phyloP scores from a whole-genome alignment of 768 basidiomycete genomes.

The Naematelia aurantialba region DNA sequence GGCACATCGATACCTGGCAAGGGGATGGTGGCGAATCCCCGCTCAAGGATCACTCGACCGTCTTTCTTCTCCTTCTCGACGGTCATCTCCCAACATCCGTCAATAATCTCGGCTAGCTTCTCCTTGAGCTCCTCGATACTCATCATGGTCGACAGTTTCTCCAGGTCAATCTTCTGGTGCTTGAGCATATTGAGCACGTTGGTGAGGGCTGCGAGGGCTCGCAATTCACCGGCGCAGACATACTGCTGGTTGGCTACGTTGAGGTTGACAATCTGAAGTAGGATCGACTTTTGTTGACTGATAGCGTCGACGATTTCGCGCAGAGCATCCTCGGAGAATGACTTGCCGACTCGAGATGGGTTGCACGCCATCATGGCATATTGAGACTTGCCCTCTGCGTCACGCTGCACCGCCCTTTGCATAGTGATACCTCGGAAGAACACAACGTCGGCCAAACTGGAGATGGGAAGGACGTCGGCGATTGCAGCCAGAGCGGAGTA shows the following conservation, averaged over 20 bases:
- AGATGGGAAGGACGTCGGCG: slow-evolving; percentile 91
- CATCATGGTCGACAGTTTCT: slow-evolving; percentile 80
- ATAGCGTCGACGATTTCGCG: slow-evolving; percentile 95
- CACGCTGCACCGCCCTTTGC: slow-evolving; percentile 98
- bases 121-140: slow-evolving; percentile 90
- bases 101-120: slow-evolving; percentile 88
- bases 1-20: slow-evolving; percentile 97
- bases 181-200: slow-evolving; percentile 96
- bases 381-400: slow-evolving; percentile 84
- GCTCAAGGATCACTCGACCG: slow-evolving; percentile 88
- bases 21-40: slow-evolving; percentile 93
- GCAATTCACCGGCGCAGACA: slow-evolving; percentile 94
- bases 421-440: slow-evolving; percentile 99
- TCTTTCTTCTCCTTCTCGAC: slow-evolving; percentile 72
- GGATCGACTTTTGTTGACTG: slow-evolving; percentile 65
- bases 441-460: slow-evolving; percentile 92
- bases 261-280: slow-evolving; percentile 97
- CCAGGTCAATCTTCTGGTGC: slow-evolving; percentile 84
- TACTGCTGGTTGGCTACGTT: slow-evolving; percentile 92
- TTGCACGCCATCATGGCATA: slow-evolving; percentile 99
- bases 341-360: slow-evolving; percentile 86
- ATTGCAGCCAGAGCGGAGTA: slow-evolving; percentile 98
- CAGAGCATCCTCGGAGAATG: slow-evolving; percentile 92
- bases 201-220: slow-evolving; percentile 87
- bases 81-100: slow-evolving; percentile 70